Evolutionary conservation across 2,329 filamentous ascomycete species (phyloP), one percentile per base, ranked within the genome.

Genomic region (Mariannaea elegans): DNA sequence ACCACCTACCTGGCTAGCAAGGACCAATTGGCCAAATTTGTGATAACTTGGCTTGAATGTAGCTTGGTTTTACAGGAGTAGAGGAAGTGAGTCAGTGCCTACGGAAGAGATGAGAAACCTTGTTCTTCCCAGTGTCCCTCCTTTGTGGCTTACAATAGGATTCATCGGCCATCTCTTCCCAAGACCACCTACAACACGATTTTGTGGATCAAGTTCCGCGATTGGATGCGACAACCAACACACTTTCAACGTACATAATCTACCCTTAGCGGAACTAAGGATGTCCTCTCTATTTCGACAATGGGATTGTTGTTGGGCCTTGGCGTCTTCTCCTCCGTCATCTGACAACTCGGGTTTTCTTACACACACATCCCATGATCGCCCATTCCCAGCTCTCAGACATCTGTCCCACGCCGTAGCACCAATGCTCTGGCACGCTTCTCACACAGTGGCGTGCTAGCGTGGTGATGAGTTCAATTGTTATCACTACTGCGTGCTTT

Each of bases 401-500:
- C 52, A 18, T 38, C n/a, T 34, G 24, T 61, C 54, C 51, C 45
- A 57, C 50, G 55, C 41, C 46, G 23, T 50, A 38, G 39, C 46
- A 51, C 59, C 32, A 58, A 53, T 49, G 56, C 46, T 46, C 46
- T 46, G 32, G 56, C 38, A 44, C 61, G 52, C 49, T 63, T 49
- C 24, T 58, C 39, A 54, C 68, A 63, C 56, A 60, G 52, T 18
- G 59, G 34, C 55, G 56, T 52, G 59, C 61, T 71, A 71, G 68
- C 59, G 64, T 61, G 52, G 65, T 70, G 67, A 71, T 56, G 60
- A 44, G 56, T 47, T 46, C 41, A 39, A 62, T 54, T 44, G 19
- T 44, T 19, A 44, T 44, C 56, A 63, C 59, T 68, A 69, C 56
- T 62, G 66, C 65, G 54, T 70, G 61, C 61, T 64, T 62, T 62